phyloP scores from a whole-genome alignment of 805 yeast genomes.

The Cyberlindnera saturnus region DNA sequence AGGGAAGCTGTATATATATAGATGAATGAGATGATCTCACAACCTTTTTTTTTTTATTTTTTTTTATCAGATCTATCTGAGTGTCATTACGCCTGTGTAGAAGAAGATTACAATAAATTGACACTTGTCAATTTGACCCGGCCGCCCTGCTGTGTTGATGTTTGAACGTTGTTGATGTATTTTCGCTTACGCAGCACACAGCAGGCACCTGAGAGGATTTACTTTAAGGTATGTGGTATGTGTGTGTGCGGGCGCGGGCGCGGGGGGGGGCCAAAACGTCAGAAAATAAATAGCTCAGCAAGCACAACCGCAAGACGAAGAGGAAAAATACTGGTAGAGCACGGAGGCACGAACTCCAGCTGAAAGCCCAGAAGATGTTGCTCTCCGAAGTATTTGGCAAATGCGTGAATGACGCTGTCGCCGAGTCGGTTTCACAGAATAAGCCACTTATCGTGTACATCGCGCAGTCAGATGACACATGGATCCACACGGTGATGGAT shows the following conservation, averaged over 20 bases:
- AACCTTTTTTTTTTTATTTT: no score
- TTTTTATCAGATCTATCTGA: neutral
- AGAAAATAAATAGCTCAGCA: neutral
- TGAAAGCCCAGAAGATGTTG: no score
- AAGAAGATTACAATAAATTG: neutral
- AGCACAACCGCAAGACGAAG: neutral
- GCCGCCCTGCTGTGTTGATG: neutral
- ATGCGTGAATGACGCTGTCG: constrained; percentile 35
- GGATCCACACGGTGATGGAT: constrained; percentile 17
- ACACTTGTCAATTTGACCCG: neutral
- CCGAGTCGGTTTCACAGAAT: constrained; percentile 28
- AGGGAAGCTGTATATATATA: constrained; percentile 48
- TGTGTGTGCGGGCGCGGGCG: no score
- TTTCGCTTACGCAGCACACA: no score
- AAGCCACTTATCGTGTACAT: constrained; percentile 37
- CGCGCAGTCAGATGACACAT: constrained; percentile 19
- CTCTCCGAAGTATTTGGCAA: constrained; percentile 14
- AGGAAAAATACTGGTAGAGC: neutral
- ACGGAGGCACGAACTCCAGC: no score
- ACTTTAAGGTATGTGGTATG: no score
- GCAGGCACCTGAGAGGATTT: no score
- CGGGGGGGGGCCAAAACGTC: no score
- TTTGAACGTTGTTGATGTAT: no score
- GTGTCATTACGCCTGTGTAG: neutral
- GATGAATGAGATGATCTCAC: constrained; percentile 17